Evolutionary conservation across 768 basidiomycete genomes (phyloP).

Genomic region (Strobilomyces echinocephalus): DNA sequence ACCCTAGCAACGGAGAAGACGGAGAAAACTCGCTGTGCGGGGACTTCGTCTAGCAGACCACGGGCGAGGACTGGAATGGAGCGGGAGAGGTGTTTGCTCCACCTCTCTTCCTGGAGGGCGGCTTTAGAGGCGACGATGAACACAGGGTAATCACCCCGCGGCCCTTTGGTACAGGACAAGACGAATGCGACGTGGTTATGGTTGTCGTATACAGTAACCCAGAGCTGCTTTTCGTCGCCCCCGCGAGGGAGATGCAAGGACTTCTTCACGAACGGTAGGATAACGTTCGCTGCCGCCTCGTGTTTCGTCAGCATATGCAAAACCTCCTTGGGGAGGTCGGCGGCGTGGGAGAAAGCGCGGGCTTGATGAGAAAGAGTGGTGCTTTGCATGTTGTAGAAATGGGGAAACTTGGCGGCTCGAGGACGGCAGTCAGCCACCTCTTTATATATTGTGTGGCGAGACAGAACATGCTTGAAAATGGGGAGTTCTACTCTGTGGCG

Average conservation of each 20-base stretch:
- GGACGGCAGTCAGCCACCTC: neutral
- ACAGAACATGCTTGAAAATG: neutral
- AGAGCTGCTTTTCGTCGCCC: conserved; percentile 13
- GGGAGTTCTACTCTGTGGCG: neutral
- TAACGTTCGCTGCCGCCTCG: conserved; percentile 36
- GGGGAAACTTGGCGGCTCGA: conserved; percentile 7
- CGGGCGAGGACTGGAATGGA: conserved; percentile 8
- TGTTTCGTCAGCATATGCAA: conserved; percentile 27
- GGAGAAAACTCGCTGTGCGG: conserved; percentile 41
- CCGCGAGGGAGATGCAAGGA: conserved; percentile 6
- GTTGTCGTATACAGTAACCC: conserved; percentile 30
- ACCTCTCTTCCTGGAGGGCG: conserved; percentile 9
- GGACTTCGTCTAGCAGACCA: conserved; percentile 12
- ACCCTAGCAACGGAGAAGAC: conserved; percentile 55
- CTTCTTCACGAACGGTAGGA: conserved; percentile 38
- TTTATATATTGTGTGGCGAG: conserved; percentile 10
- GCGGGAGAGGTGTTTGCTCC: conserved; percentile 1
- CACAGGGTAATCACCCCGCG: conserved; percentile 5
- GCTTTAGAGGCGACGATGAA: conserved; percentile 18
- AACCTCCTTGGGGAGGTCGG: conserved; percentile 21
- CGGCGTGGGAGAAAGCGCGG: neutral
- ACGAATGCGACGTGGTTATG: conserved; percentile 8
- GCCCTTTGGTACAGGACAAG: conserved; percentile 4
- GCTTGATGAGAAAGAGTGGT: neutral
- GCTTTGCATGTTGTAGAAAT: conserved; percentile 13